Base-by-base conservation (phyloP, 805 yeast genomes). In the Spathaspora arborariae region DNA sequence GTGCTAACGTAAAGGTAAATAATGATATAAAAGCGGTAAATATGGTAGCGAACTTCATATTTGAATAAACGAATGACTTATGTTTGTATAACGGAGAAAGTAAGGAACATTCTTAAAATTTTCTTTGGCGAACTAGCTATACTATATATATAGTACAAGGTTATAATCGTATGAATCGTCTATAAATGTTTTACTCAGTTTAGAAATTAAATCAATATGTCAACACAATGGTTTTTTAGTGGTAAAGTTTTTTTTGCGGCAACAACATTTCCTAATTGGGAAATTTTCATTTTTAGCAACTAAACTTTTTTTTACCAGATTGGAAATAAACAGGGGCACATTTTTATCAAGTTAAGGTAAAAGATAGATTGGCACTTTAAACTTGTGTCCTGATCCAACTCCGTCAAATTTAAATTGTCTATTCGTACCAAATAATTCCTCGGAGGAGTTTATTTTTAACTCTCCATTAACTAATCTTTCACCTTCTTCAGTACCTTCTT, bases 311-410 rank as follows among this genome's bases (percentile, higher is more conserved):
- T 3, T 16, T 15, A 15, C 35, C 3, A 30, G 35, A n/a, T 30
- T 30, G 35, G 35, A 30, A 30, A 30, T 30, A 15, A 30, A 13
- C 16, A 30, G 18, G 35, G 27, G 27, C 10, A 24, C 8, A 10
- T 24, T 9, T 9, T 22, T 6, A 22, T 22, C 24, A 22, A 2
- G 35, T 35, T 46, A 46, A 6, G 59, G 58, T 15, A 58, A 46
- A 10, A 60, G 27, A 13, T 51, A 51, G 20, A 67, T 30, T 1
- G 72, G 72, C 15, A 67, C 47, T 34, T 62, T 55, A 50, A 67
- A 64, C 21, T 56, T 59, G 45, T 67, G 53, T 39, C 60, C 66
- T 30, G 57, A 55, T 4, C 70, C 73, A 4, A 46, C 21, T 38
- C 54, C 59, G 38, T 61, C 59, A 44, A 53, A 54, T 45, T 55